Evolutionary conservation across 2,329 filamentous ascomycete species (phyloP).

Genomic region (Drechslerella dactyloides): DNA sequence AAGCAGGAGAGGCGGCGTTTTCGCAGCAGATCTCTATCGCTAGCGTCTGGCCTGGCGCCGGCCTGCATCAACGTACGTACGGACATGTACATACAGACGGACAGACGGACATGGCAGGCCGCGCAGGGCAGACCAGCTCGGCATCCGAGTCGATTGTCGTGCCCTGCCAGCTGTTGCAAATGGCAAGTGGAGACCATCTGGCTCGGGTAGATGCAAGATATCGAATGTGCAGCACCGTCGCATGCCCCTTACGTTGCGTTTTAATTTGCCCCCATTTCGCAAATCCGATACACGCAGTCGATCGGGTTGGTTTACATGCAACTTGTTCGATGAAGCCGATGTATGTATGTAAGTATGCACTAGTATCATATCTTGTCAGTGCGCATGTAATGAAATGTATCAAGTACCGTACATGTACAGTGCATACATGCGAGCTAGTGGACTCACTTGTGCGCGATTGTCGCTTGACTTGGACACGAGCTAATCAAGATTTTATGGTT

Average conservation of each 20-base stretch:
- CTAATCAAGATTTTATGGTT: background rate
- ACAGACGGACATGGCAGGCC: background rate
- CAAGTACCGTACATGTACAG: background rate
- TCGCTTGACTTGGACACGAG: no score
- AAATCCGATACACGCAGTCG: constrained; percentile 3
- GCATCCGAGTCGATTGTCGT: background rate
- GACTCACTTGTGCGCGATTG: no score
- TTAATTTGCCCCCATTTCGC: background rate
- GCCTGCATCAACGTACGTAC: background rate
- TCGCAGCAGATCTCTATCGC: background rate
- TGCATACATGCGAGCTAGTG: background rate
- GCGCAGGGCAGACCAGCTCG: background rate
- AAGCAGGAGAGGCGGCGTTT: constrained; percentile 2
- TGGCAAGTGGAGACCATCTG: background rate
- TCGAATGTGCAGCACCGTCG: background rate
- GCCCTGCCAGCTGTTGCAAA: background rate
- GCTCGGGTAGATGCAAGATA: constrained; percentile 10
- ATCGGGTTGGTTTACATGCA: no score
- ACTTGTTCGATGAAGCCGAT: no score
- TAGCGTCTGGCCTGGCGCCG: constrained; percentile 8
- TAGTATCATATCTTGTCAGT: no score
- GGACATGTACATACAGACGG: background rate
- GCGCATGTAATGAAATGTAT: background rate
- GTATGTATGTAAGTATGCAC: no score
- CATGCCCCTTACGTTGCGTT: background rate